Conservation (phyloP, 257 asterid species). For the Gynochthodes officinalis region DNA sequence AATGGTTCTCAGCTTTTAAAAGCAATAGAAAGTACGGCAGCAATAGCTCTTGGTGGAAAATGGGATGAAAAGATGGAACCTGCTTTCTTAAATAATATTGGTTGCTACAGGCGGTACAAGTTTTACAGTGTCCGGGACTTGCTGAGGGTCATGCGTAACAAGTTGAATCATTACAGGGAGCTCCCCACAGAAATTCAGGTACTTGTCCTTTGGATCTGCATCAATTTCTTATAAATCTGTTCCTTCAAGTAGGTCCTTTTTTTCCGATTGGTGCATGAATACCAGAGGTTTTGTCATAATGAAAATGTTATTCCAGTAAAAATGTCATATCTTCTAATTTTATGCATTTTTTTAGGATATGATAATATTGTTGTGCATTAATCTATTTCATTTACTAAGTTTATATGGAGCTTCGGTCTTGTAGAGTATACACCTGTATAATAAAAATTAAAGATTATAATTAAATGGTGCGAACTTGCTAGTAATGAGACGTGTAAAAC, state of each 20-base stretch:
- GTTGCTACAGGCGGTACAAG: slow-evolving; percentile 66
- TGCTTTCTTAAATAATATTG: slow-evolving; percentile 56
- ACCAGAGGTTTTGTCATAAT: not conserved
- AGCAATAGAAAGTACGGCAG: slow-evolving; percentile 67
- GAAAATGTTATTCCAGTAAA: not conserved
- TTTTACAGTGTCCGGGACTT: slow-evolving; percentile 88
- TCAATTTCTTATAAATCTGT: not conserved
- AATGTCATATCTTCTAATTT: not conserved
- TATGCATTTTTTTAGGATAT: not conserved
- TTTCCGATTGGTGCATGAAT: not conserved
- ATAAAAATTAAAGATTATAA: too few relatives aligned
- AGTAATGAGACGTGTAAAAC: not conserved
- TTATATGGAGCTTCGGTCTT: not conserved
- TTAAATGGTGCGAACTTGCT: not conserved
- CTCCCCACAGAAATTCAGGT: slow-evolving; percentile 93
- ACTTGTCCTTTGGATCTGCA: slow-evolving; percentile 7
- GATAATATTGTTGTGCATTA: not conserved
- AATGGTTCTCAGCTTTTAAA: slow-evolving; percentile 51
- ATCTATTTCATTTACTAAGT: not conserved
- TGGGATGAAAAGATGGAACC: slow-evolving; percentile 91
- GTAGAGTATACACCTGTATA: too few relatives aligned
- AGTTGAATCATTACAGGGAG: slow-evolving; percentile 87
- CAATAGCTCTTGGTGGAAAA: slow-evolving; percentile 64
- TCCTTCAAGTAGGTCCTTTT: not conserved
- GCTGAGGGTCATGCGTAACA: slow-evolving; percentile 88